Evolutionary conservation across 2,329 filamentous ascomycete genomes (phyloP).

Genomic region (Albifimbria verrucaria): DNA sequence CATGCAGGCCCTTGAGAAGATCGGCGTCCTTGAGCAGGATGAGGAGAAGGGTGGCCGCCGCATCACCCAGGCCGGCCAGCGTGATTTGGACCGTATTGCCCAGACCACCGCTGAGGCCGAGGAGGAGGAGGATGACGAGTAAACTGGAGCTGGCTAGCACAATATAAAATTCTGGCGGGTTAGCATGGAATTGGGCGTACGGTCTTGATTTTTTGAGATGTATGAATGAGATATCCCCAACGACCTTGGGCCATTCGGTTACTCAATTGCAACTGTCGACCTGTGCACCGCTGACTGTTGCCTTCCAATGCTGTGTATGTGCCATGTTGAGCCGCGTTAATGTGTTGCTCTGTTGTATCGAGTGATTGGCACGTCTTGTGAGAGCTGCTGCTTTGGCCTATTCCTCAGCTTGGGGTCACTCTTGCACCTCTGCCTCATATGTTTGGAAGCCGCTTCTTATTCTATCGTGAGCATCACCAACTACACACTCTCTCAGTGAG

Average conservation of each 20-base stretch:
- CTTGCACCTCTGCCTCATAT: no score
- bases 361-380: no score
- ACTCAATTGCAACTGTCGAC: conserved; percentile 23
- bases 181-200: conserved; percentile 36
- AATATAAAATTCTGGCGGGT: conserved; percentile 15
- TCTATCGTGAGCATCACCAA: no score
- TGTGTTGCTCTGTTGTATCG: no score
- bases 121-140: conserved; percentile 66
- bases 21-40: conserved; percentile 94
- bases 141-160: conserved; percentile 30
- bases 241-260: conserved; percentile 33
- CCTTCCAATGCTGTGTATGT: no score
- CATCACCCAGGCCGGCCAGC: conserved; percentile 97
- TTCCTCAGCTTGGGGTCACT: no score
- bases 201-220: conserved; percentile 36
- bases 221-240: conserved; percentile 37
- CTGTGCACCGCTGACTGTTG: conserved; percentile 18
- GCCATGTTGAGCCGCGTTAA: no score
- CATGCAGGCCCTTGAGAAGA: conserved; percentile 97
- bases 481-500: no score
- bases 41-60: conserved; percentile 98
- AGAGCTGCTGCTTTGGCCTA: no score
- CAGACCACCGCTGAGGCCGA: conserved; percentile 75
- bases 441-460: no score
- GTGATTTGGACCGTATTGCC: conserved; percentile 96